Percentiles rank a stretch among this genome's conserved stretches.
phyloP scores from a whole-genome alignment of 129 eudicot genomes.

The Smallanthus sonchifolius region DNA sequence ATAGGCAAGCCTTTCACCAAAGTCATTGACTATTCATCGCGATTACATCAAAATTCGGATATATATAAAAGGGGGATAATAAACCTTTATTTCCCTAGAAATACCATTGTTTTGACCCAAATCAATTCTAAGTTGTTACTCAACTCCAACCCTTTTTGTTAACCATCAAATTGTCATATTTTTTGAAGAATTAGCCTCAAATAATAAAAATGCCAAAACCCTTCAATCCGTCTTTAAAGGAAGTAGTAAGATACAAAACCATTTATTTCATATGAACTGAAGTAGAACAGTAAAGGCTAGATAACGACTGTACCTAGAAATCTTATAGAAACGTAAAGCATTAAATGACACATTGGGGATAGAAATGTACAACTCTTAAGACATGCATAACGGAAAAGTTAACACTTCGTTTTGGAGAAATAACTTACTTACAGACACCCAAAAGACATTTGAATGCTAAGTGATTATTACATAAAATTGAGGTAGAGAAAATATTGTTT shows the following conservation, averaged over 20 bases:
- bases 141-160: neutral
- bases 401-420: neutral
- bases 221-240: neutral
- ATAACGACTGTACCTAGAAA: neutral
- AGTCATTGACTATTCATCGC: too few species aligned
- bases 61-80: too few species aligned
- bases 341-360: neutral
- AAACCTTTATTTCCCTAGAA: too few species aligned
- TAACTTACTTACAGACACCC: neutral
- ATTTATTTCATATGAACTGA: neutral
- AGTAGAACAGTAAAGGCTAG: neutral
- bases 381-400: neutral
- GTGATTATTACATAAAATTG: slow-evolving; percentile 1
- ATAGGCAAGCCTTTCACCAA: too few species aligned
- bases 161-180: neutral
- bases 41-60: too few species aligned
- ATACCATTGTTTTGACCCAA: neutral
- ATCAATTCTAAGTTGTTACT: neutral
- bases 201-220: neutral
- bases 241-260: slow-evolving; percentile 14
- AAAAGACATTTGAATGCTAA: slow-evolving; percentile 4
- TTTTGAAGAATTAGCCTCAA: neutral
- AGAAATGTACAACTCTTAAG: neutral
- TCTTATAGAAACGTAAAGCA: neutral
- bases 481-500: neutral